Conservation (phyloP, 139 green algal genomes). For the Micractinium conductrix region DNA sequence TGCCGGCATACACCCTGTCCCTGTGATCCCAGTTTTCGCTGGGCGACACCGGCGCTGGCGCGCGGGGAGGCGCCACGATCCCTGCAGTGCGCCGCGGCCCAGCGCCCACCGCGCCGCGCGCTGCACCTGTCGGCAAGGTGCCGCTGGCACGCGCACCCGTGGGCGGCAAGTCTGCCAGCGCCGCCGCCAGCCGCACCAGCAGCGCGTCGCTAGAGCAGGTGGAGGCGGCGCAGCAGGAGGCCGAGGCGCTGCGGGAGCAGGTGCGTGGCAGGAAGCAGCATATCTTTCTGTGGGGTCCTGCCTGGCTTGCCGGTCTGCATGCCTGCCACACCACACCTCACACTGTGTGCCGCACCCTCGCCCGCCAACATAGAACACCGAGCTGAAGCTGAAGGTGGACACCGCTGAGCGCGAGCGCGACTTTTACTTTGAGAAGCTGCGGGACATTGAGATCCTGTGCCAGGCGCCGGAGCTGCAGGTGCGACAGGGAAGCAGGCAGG, state of each 20-base stretch:
- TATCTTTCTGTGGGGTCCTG: background rate
- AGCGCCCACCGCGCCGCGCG: background rate
- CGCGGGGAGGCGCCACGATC: background rate
- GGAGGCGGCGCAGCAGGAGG: constrained; percentile 32
- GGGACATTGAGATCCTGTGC: constrained; percentile 98
- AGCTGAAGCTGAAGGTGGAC: constrained; percentile 83
- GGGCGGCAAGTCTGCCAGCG: background rate
- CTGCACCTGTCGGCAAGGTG: background rate
- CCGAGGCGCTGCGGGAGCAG: constrained; percentile 24
- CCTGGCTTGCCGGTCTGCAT: background rate
- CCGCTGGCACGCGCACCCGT: background rate
- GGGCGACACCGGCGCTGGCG: background rate
- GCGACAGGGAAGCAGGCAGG: background rate
- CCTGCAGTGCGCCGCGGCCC: constrained; percentile 26
- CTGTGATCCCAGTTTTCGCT: constrained; percentile 12
- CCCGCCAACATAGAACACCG: constrained; percentile 51
- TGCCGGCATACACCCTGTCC: too few species aligned
- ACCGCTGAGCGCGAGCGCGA: constrained; percentile 85
- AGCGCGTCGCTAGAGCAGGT: constrained; percentile 33
- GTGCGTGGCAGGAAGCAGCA: constrained; percentile 4
- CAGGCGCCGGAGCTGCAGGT: constrained; percentile 75
- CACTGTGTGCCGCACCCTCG: background rate
- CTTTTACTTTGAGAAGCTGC: constrained; percentile 97
- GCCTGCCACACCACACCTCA: background rate
- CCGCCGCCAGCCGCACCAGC: background rate